Base-by-base conservation (phyloP, 176 grass and related monocot genomes). In the Oryza meridionalis region DNA sequence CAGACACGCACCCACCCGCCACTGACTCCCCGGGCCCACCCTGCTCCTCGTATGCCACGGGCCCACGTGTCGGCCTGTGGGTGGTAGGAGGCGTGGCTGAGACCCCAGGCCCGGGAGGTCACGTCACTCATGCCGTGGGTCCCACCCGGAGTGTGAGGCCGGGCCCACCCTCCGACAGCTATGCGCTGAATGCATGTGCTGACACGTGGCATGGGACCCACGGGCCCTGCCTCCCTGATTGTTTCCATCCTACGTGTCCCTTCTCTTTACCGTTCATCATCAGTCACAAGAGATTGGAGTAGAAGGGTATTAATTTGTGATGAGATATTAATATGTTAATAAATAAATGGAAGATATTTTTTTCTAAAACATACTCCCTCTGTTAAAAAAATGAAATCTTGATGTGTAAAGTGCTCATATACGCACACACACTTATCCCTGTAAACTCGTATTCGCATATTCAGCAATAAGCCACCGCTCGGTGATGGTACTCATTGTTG, bases 31-130 rank as follows among this genome's bases (percentile, higher is more conserved):
- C 0, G 59, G 76, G 6, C 76, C 59, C 37, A 27, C 8, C 0
- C 4, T 0, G 1, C 2, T 1, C 7, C 61, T 5, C 33, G 0
- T 17, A 11, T 8, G 4, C 7, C n/a, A 4, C 0, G 59, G 37
- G 0, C 76, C 76, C 59, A 45, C 58, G 53, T 78, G 59, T 29
- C 59, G 22, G 33, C 0, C 16, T 45, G 59, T 14, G 3, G 58
- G 76, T 43, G 73, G 29, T 10, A 17, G 46, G 2, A 6, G 3
- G 25, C 45, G 46, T 33, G 72, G 26, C 49, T 31, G 29, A 33
- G 73, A 6, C 46, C 50, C 70, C 27, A 40, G 13, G n/a, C 1
- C 22, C 70, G 3, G 5, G 11, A 45, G 14, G 73, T 76, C 73
- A 76, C 73, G 29, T 76, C 49, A 59, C 49, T 11, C 2, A 24